Evolutionary conservation across 371 early-diverging fungal species (phyloP), one percentile per base, ranked within the genome.

Genomic region (Mortierella sp.): DNA sequence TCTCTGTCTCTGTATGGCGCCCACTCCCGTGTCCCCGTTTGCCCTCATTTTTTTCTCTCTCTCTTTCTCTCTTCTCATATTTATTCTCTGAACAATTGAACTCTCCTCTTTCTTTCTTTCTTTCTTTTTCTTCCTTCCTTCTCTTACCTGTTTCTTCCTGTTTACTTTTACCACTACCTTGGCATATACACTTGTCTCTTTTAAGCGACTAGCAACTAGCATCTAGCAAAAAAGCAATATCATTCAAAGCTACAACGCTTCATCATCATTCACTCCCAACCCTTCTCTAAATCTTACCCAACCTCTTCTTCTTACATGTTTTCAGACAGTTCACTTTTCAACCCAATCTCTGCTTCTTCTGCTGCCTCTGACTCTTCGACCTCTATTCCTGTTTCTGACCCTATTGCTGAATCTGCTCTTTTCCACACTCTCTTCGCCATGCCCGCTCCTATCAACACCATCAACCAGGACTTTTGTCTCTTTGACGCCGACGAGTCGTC

Each of bases 381-480:
- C 39, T 51, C 68, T 59, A 67, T 49, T 51, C 16, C 77, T 64
- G 16, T 43, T 43, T 51, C 68, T 61, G 69, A 64, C 54, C 12
- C 67, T 70, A 45, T 22, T 73, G 79, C 75, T 55, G 80, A 78
- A 78, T 67, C 75, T n/a, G 64, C 62, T 16, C 68, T 79, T 47
- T 79, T 71, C 49, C 73, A 69, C 32, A 70, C 70, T 22, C 70
- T 78, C 59, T 70, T 70, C 54, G 45, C 74, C 66, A 74, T 80
- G 75, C 68, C 81, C 55, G 74, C 72, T 32, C 70, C 70, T 59
- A 58, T 72, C 72, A 75, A 75, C 70, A 71, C 75, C 62, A 80
- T 75, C 72, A 60, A 32, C 54, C 72, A 79, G 32, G 80, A 80
- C 64, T 80, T 80, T 54, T 75, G 75, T 62, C 80, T 80, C 61